phyloP scores from a whole-genome alignment of 1,139 yeast genomes.

The Saccharomycopsis hybrid region DNA sequence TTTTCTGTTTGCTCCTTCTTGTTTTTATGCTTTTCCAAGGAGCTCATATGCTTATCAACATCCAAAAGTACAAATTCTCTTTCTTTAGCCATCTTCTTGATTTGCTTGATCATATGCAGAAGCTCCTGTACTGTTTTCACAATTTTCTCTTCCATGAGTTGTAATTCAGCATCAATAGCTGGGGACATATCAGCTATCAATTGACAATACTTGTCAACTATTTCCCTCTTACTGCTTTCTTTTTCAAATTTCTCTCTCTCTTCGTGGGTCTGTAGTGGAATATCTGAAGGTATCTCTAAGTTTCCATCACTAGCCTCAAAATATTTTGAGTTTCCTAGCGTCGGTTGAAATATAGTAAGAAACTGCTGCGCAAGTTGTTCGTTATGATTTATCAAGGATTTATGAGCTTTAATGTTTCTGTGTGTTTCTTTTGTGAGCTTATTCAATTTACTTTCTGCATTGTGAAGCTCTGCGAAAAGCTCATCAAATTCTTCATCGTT shows the following conservation, averaged over 20 bases:
- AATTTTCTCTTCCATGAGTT: slow-evolving; percentile 16
- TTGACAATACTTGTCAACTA: slow-evolving; percentile 15
- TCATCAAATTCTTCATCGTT: slow-evolving; percentile 15
- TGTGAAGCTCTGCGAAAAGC: slow-evolving; percentile 3
- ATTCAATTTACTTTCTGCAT: slow-evolving; percentile 8
- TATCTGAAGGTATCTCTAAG: not conserved
- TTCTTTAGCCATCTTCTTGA: slow-evolving; percentile 11
- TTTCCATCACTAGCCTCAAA: not conserved
- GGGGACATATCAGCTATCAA: slow-evolving; percentile 16
- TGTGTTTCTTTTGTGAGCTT: slow-evolving; percentile 12
- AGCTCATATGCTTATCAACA: slow-evolving; percentile 13
- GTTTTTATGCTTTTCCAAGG: slow-evolving; percentile 13
- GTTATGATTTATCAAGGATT: slow-evolving; percentile 26
- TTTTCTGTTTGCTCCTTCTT: slow-evolving; percentile 11
- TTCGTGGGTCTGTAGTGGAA: slow-evolving; percentile 3
- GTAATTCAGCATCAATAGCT: slow-evolving; percentile 16
- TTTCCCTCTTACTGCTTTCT: slow-evolving; percentile 5
- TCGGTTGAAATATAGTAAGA: slow-evolving; percentile 5
- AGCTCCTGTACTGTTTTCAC: slow-evolving; percentile 15
- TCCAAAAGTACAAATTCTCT: slow-evolving; percentile 18
- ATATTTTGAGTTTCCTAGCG: slow-evolving; percentile 3
- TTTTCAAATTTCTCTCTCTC: slow-evolving; percentile 8
- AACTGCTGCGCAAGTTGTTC: slow-evolving; percentile 17
- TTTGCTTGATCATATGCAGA: slow-evolving; percentile 16
- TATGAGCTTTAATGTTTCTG: slow-evolving; percentile 32